Conservation (phyloP, 108 stramenopile species). For the Stephanodiscus minutulus region DNA sequence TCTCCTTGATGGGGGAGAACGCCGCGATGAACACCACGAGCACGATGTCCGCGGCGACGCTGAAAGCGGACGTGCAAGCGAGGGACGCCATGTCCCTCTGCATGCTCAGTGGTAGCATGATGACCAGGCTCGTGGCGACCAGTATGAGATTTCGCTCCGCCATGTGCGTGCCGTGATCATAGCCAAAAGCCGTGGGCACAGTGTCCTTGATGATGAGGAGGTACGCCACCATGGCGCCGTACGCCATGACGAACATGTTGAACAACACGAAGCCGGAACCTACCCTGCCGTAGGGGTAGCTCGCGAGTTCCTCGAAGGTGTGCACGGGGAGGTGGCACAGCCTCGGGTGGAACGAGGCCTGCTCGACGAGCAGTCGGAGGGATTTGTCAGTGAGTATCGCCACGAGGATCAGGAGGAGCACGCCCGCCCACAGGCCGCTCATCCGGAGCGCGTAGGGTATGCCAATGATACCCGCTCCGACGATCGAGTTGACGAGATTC, state of each 20-base stretch:
- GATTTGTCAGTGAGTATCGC: conserved; percentile 74
- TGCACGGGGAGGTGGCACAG: conserved; percentile 50
- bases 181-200: conserved; percentile 66
- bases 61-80: conserved; percentile 60
- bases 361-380: conserved; percentile 70
- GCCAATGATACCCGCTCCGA: conserved; percentile 88
- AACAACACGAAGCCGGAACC: conserved; percentile 62
- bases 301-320: conserved; percentile 75
- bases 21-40: conserved; percentile 67
- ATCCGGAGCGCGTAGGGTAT: conserved; percentile 79
- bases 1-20: conserved; percentile 60
- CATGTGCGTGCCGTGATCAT: conserved; percentile 52
- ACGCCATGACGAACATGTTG: conserved; percentile 79
- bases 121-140: conserved; percentile 46
- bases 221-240: conserved; percentile 90
- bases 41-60: conserved; percentile 69
- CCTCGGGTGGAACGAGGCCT: conserved; percentile 70
- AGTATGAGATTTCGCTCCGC: conserved; percentile 61
- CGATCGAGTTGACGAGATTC: conserved; percentile 85
- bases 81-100: conserved; percentile 80
- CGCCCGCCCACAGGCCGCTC: conserved; percentile 65
- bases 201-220: conserved; percentile 85
- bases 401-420: conserved; percentile 61
- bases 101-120: conserved; percentile 75
- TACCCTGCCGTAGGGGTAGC: conserved; percentile 58